Base-by-base conservation (phyloP, 2,329 filamentous ascomycete species). In the Aspergillus latus region DNA sequence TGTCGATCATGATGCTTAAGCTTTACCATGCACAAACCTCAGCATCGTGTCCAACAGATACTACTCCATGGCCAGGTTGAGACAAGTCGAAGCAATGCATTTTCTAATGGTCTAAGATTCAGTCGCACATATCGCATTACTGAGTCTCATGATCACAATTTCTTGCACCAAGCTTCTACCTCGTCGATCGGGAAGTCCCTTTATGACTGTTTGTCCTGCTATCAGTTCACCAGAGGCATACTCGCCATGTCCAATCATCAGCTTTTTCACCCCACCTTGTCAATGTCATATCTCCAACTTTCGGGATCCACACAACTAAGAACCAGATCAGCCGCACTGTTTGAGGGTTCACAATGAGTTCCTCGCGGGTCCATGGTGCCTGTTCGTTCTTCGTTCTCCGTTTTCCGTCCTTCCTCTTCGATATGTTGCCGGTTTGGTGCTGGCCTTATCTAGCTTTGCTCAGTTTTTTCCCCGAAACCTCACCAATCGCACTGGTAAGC, bases 401-500 rank as follows among this genome's bases (percentile, higher is more conserved):
- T 16, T 46, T 32, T 37, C 16, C 26, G n/a, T n/a, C n/a, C n/a
- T n/a, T 5, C 28, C 5, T 8, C 10, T n/a, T 8, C 8, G n/a
- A n/a, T n/a, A n/a, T 11, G 5, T 49, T 4, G 11, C 9, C 30
- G 26, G 13, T 37, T 21, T 8, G 10, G 13, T 21, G 15, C 5
- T 39, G 13, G 4, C 47, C 37, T 43, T 50, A 50, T 50, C 48
- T 43, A 5, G 5, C 21, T 50, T 26, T 4, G 11, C 32, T 30
- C 34, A 45, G 40, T 46, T 52, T 34, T 50, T 49, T 15, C 52
- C 39, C 29, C 56, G 51, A 47, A 58, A 39, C 28, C 47, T 53
- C 36, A 53, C 30, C 51, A 65, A 37, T 29, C 55, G 50, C 42
- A 52, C 42, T 42, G 54, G 47, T 15, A 50, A 46, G 32, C 52